A percentile compares a stretch with the other conserved stretches of the same genome.
Evolutionary conservation across 257 asterid species (phyloP).

Genomic region (Plantago elongata): DNA sequence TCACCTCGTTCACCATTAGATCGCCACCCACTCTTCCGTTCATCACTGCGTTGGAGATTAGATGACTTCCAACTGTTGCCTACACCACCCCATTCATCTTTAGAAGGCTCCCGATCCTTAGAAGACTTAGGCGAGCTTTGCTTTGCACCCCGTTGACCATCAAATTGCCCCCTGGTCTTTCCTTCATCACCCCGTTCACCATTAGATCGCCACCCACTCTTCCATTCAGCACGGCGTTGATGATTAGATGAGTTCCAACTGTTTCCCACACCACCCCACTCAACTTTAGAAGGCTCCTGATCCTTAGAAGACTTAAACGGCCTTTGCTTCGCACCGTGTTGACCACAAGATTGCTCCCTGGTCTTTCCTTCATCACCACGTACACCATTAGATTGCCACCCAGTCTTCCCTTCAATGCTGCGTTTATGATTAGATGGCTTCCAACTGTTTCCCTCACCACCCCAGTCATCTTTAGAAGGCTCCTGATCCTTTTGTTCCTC

Average conservation of each 20-base stretch:
- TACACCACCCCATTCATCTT: not conserved
- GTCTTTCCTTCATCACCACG: conserved; percentile 24
- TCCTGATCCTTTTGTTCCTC: not conserved
- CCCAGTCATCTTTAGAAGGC: too few species aligned
- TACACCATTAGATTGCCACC: conserved; percentile 17
- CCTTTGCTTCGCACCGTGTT: conserved; percentile 10
- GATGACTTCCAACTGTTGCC: conserved; percentile 20
- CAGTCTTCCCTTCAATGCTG: conserved; percentile 9
- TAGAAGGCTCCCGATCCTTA: conserved; percentile 5
- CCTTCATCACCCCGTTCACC: conserved; percentile 27
- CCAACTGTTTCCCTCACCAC: conserved; percentile 15
- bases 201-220: conserved; percentile 11
- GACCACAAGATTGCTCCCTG: conserved; percentile 3
- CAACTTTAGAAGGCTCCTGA: too few species aligned
- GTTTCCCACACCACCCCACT: conserved; percentile 2
- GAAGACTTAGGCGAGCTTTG: conserved; percentile 1
- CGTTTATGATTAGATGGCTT: conserved; percentile 21
- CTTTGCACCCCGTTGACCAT: conserved; percentile 8
- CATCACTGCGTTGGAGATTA: conserved; percentile 18
- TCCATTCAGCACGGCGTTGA: conserved; percentile 14
- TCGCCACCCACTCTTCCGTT: conserved; percentile 2
- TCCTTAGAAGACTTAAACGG: not conserved
- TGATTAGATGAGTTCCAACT: conserved; percentile 23
- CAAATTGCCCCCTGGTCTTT: conserved; percentile 4
- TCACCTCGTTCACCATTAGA: conserved; percentile 27